Evolutionary conservation across 129 eudicot species (phyloP), one percentile per base, ranked within the genome.

Genomic region (Smallanthus sonchifolius): DNA sequence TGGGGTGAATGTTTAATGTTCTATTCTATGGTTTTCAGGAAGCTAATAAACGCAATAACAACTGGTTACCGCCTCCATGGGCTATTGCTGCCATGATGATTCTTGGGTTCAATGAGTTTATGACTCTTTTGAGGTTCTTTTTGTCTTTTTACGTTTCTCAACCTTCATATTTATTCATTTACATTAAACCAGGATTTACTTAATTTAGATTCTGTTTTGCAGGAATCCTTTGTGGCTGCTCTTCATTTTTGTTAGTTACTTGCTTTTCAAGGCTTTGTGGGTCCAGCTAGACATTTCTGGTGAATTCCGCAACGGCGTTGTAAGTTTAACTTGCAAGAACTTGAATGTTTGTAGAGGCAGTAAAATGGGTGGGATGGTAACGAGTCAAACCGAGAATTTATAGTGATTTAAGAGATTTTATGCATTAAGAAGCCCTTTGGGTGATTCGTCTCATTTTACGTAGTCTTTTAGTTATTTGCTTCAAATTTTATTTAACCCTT

Each of bases 11-110:
- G 0, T 70, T 35, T 37, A 44, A 60, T 45, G 20, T 28, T 38
- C 14, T 56, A 55, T 72, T 40, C 16, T 36, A 55, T 75, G 38
- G 55, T 75, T 80, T 76, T 83, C 86, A 95, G 99, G 99, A 95
- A 83, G 99, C 99, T 76, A 95, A 95, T 79, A 88, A 79, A 81
- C 94, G 96, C 63, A 85, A 61, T 79, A 95, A 91, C 86, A 95
- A 95, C 91, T 95, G 97, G 97, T 62, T 95, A 75, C 99, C 99
- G 62, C 99, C 99, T 80, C 99, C 99, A 83, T 95, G 99, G 99
- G 99, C 99, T 15, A 91, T 95, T 62, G 87, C 82, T 63, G 99
- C 92, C 11, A 60, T 95, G 84, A 42, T 88, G 43, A 81, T 95
- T 7, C 82, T 95, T 49, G 99, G 99, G 19, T 95, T 91, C 75